Conservation (phyloP, 768 basidiomycete genomes). For the Tremella yokohamensis region DNA sequence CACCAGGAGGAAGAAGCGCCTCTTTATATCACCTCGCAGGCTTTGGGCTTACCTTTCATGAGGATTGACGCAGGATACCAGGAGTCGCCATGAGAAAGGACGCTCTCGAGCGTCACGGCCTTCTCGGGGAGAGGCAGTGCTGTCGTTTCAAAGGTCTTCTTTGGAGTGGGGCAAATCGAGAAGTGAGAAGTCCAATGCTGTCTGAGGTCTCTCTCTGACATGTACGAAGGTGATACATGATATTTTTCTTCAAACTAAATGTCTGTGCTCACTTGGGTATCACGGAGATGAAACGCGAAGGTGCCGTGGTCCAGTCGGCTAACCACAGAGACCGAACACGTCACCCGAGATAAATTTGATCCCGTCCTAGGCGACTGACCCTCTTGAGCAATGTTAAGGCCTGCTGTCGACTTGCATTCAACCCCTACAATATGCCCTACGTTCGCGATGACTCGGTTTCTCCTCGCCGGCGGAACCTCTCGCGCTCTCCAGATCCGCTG, state of each 20-base stretch:
- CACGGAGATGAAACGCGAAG: not conserved
- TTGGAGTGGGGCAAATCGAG: too few species aligned
- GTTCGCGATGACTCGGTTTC: conserved; percentile 15
- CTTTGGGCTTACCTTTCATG: too few species aligned
- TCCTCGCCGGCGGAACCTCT: conserved; percentile 12
- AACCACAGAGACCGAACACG: not conserved
- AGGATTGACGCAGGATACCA: too few species aligned
- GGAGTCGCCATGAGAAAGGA: too few species aligned
- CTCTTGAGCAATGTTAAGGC: not conserved
- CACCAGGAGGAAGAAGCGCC: too few species aligned
- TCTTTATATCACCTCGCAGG: too few species aligned
- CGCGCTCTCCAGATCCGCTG: conserved; percentile 17
- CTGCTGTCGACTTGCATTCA: not conserved
- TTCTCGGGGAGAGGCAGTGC: too few species aligned
- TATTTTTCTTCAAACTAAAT: not conserved
- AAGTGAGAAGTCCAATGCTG: too few species aligned
- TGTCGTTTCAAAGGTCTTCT: too few species aligned
- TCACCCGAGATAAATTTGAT: not conserved
- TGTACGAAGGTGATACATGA: not conserved
- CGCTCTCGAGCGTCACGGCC: too few species aligned
- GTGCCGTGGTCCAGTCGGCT: not conserved
- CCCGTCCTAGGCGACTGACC: not conserved
- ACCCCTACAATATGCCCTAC: conserved; percentile 14
- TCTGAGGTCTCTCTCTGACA: not conserved
- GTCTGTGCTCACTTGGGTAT: not conserved